These are phyloP conservation scores for Trametes elegans DNA, from an alignment of 768 basidiomycete species.

Conservation along the genomic window DNA sequence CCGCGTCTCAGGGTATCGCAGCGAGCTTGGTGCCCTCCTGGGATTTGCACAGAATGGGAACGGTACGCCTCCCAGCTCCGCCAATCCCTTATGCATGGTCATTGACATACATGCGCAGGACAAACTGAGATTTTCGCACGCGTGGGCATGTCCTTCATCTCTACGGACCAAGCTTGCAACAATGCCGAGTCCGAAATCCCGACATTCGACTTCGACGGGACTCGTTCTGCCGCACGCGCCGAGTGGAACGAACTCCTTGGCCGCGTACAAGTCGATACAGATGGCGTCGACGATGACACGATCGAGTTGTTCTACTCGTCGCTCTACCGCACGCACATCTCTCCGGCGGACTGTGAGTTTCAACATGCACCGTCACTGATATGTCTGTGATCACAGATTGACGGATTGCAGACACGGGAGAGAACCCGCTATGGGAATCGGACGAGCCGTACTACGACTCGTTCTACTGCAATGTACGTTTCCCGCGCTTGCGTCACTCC, in stretches of 20 bases:
- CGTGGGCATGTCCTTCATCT: slow-evolving; percentile 67
- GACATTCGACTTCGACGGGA: slow-evolving; percentile 51
- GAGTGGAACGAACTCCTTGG: slow-evolving; percentile 60
- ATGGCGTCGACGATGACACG: slow-evolving; percentile 46
- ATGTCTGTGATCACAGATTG: neutral
- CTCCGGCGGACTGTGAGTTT: slow-evolving; percentile 61
- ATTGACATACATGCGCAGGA: no score
- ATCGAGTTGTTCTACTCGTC: slow-evolving; percentile 61
- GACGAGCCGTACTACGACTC: slow-evolving; percentile 64
- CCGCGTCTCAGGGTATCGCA: slow-evolving; percentile 43
- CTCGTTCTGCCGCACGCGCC: slow-evolving; percentile 40
- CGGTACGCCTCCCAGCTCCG: slow-evolving; percentile 10
- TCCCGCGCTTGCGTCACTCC: neutral
- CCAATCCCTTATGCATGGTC: no score
- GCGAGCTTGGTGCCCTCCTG: slow-evolving; percentile 53
- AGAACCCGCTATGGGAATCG: slow-evolving; percentile 64
- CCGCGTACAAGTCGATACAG: slow-evolving; percentile 51
- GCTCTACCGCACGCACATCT: slow-evolving; percentile 61
- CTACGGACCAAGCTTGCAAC: slow-evolving; percentile 54
- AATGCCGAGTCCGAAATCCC: slow-evolving; percentile 64
- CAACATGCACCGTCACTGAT: neutral
- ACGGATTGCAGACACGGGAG: slow-evolving; percentile 48
- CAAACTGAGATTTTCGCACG: slow-evolving; percentile 51
- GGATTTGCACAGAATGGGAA: slow-evolving; percentile 46
- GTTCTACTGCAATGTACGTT: slow-evolving; percentile 59